phyloP scores from a whole-genome alignment of 805 yeast genomes.

The Candida multigemmis region DNA sequence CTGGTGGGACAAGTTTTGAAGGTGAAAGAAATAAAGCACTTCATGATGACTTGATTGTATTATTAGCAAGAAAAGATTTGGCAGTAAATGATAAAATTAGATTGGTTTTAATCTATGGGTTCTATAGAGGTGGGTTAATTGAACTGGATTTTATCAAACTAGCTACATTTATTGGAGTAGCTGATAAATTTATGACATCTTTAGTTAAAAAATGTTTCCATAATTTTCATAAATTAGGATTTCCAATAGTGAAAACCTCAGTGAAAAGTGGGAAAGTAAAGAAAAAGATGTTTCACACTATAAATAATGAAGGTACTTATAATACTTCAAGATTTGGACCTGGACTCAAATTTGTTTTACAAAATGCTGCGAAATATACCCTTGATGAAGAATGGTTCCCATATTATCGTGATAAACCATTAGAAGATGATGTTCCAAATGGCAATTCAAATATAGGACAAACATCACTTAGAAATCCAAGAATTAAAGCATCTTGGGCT shows the following conservation, averaged over 20 bases:
- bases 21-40: constrained; percentile 53
- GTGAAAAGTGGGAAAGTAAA: constrained; percentile 34
- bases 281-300: constrained; percentile 48
- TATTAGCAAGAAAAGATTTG: constrained; percentile 41
- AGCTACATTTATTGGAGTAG: constrained; percentile 42
- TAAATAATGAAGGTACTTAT: constrained; percentile 41
- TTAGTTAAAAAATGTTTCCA: constrained; percentile 45
- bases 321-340: constrained; percentile 70
- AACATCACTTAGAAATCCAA: constrained; percentile 53
- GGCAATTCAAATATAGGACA: constrained; percentile 7
- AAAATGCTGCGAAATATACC: constrained; percentile 38
- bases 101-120: constrained; percentile 61
- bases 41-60: constrained; percentile 50
- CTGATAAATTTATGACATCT: constrained; percentile 39
- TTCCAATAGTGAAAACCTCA: constrained; percentile 38
- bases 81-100: constrained; percentile 65
- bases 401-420: constrained; percentile 66
- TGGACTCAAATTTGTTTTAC: constrained; percentile 52
- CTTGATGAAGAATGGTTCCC: constrained; percentile 60
- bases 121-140: constrained; percentile 75
- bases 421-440: constrained; percentile 33
- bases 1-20: constrained; percentile 61
- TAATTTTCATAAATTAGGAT: constrained; percentile 44
- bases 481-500: constrained; percentile 75
- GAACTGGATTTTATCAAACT: constrained; percentile 67